Evolutionary conservation across 805 yeast species (phyloP).

Genomic region (Dipodascus albidus): DNA sequence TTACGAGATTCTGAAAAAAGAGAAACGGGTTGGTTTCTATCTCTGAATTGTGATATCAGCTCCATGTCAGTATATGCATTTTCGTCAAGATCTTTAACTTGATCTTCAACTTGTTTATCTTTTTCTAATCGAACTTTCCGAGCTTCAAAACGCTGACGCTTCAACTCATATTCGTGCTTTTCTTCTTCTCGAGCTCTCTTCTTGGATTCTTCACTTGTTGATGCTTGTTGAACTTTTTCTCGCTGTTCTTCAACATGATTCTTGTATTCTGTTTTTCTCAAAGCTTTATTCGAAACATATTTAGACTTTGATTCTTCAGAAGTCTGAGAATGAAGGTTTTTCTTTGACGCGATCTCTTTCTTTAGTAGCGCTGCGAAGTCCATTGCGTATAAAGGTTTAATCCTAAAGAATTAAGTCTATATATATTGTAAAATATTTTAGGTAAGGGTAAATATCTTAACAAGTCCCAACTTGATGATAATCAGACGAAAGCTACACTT

Average conservation of each 20-base stretch:
- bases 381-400: background rate
- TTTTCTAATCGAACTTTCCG: background rate
- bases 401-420: background rate
- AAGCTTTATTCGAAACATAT: background rate
- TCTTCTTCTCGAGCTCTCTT: constrained; percentile 2
- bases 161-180: background rate
- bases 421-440: too few relatives aligned
- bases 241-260: background rate
- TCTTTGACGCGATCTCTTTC: constrained; percentile 1
- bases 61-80: constrained; percentile 19
- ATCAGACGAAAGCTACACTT: background rate
- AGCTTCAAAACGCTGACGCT: background rate
- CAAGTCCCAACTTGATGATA: background rate
- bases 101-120: background rate
- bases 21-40: constrained; percentile 17
- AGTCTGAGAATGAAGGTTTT: background rate
- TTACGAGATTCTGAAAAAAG: constrained; percentile 17
- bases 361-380: constrained; percentile 1
- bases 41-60: constrained; percentile 17
- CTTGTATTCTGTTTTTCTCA: background rate
- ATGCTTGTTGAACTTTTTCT: background rate
- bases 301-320: background rate
- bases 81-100: background rate
- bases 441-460: background rate
- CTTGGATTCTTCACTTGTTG: background rate